Base-by-base conservation (phyloP, 1,284 basidiomycete genomes). In the Stereum hirsutum region DNA sequence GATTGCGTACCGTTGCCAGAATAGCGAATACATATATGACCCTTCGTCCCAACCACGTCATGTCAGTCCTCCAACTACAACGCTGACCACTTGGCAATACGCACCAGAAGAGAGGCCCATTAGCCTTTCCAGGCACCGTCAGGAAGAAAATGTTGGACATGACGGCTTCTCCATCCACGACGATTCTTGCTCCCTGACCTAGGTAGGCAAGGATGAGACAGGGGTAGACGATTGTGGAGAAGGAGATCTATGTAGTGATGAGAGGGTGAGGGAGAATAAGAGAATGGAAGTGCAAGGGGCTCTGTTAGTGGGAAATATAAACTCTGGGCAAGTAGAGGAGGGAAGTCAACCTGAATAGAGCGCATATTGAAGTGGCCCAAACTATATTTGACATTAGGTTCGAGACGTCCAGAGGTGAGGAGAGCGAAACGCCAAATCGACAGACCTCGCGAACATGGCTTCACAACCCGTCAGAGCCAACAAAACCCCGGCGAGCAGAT, bases 381-480 rank as follows among this genome's bases (percentile, higher is more conserved):
- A 50, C 75, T 82, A 48, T 24, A n/a, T 17, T 27, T 17, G 23
- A 39, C 12, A 42, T 25, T 20, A 26, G 24, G 23, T 32, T 14
- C 21, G 37, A 39, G n/a, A n/a, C n/a, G n/a, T n/a, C n/a, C n/a
- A n/a, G n/a, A n/a, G n/a, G n/a, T n/a, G n/a, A n/a, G n/a, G n/a
- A 27, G 15, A 11, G 5, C 24, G 12, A 8, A 28, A 26, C 28
- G 28, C 8, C 10, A 8, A 24, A 20, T 25, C 46, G 6, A 58
- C 62, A 31, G 41, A 77, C 76, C 78, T 80, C 25, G 78, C 79
- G 56, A 82, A 83, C 40, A 82, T 61, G 3, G 80, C 81, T 55
- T 85, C 81, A 48, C 72, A 78, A 1, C 81, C 81, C 0, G 81
- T 84, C 17, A 84, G 51, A 1, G 74, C 69, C 1, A 86, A 68